phyloP scores from a whole-genome alignment of 2,329 filamentous ascomycete species.

The Tolypocladium capitatum region DNA sequence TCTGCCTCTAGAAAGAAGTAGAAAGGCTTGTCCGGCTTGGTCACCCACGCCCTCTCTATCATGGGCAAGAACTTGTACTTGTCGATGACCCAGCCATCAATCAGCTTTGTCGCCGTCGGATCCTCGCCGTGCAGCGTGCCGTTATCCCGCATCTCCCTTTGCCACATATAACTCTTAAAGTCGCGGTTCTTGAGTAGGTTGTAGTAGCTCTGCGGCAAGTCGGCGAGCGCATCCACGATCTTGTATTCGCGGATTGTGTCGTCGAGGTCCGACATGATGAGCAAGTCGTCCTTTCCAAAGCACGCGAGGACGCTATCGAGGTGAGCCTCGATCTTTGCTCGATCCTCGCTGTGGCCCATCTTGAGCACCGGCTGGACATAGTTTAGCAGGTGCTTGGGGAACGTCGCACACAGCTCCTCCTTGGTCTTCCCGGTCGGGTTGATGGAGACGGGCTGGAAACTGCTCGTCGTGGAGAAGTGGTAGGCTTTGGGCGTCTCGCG shows the following conservation, averaged over 20 bases:
- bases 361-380: neutral
- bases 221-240: conserved; percentile 28
- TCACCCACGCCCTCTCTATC: conserved; percentile 34
- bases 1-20: conserved; percentile 45
- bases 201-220: neutral
- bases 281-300: conserved; percentile 25
- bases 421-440: neutral
- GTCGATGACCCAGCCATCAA: neutral
- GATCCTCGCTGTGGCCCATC: neutral
- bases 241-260: conserved; percentile 28
- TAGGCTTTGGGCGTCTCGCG: neutral
- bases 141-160: neutral
- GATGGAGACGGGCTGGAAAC: neutral
- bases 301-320: conserved; percentile 39
- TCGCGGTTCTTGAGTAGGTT: neutral
- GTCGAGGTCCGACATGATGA: conserved; percentile 38
- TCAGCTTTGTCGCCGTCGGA: neutral
- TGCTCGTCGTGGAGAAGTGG: neutral
- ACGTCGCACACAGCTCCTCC: neutral
- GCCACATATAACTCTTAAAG: neutral
- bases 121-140: neutral
- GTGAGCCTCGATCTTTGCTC: conserved; percentile 21
- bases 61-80: conserved; percentile 21
- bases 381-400: neutral
- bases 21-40: conserved; percentile 35